Base-by-base conservation (phyloP, 768 basidiomycete genomes). In the Tylopilus plumbeoviolaceoides region DNA sequence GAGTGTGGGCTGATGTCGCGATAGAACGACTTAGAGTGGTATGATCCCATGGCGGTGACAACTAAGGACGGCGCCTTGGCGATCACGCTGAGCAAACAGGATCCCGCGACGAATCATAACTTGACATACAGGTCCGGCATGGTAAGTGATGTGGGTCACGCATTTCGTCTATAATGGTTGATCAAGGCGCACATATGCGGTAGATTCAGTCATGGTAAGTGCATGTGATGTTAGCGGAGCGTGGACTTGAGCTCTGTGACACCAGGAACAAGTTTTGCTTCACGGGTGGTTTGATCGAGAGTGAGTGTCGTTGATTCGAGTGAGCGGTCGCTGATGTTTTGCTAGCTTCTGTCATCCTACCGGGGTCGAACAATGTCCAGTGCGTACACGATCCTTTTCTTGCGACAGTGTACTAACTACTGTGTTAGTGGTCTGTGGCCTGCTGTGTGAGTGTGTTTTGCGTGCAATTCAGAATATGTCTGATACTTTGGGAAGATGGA, bases 231-330 rank as follows among this genome's bases (percentile, higher is more conserved):
- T 2, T 33, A 27, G 14, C 20, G n/a, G 17, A 28, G 14, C 12
- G 4, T 27, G 54, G 20, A 38, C 14, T 18, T 59, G 51, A 61
- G 35, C 23, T 23, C 23, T 40, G 44, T 50, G 31, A 44, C 20
- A 43, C 35, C 6, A 72, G 73, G 79, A 85, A 84, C 66, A 83
- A 84, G 70, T 83, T 94, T 58, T 91, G 88, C 67, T 91, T 91
- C 65, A 89, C 87, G 10, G 86, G 86, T 7, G 90, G 90, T 39
- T 68, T 88, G 46, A 76, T 89, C 47, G 87, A 83, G 70, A 63
- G 68, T 69, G 23, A 20, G 51, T 55, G 4, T 45, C 11, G 15
- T 35, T 12, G 31, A 21, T 42, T 44, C 9, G 11, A 12, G 14
- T 17, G 0, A 9, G 38, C 7, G 0, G 27, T 21, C 14, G 25